phyloP scores from a whole-genome alignment of 2,329 filamentous ascomycete genomes.

The Monosporascus sp. region DNA sequence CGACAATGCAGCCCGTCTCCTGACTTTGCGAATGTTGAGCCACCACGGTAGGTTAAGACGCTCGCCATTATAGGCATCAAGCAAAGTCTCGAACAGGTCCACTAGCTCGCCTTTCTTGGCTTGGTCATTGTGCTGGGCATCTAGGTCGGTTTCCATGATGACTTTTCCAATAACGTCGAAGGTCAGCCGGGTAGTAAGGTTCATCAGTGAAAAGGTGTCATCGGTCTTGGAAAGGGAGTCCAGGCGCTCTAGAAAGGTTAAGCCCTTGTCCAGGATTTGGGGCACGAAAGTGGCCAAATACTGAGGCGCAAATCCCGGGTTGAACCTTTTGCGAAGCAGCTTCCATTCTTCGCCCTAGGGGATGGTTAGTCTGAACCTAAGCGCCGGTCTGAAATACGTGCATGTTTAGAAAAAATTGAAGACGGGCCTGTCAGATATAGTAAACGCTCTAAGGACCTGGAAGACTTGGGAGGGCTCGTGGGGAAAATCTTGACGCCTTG shows the following conservation, averaged over 20 bases:
- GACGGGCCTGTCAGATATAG: background rate
- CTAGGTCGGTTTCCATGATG: constrained; percentile 4
- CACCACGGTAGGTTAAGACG: background rate
- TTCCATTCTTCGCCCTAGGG: constrained; percentile 9
- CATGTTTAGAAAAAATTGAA: background rate
- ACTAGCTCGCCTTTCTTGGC: background rate
- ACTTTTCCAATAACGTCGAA: constrained; percentile 12
- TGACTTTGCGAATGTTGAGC: background rate
- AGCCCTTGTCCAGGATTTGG: constrained; percentile 9
- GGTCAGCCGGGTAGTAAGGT: constrained; percentile 8
- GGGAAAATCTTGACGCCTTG: constrained; percentile 23
- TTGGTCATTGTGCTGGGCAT: background rate
- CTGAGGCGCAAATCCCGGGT: constrained; percentile 9
- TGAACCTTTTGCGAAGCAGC: constrained; percentile 5
- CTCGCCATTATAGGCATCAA: background rate
- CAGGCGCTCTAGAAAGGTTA: constrained; percentile 8
- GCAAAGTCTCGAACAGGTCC: constrained; percentile 5
- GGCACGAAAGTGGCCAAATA: constrained; percentile 9
- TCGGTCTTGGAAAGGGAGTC: constrained; percentile 2
- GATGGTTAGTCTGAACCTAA: too few relatives aligned
- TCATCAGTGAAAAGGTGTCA: constrained; percentile 6
- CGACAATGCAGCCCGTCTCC: too few relatives aligned
- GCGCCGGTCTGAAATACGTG: too few relatives aligned
- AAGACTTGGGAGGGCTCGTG: constrained; percentile 28
- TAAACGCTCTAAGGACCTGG: constrained; percentile 1